Evolutionary conservation across 331 rosid species (phyloP), one percentile per base, ranked within the genome.

Genomic region (Arachis monticola): DNA sequence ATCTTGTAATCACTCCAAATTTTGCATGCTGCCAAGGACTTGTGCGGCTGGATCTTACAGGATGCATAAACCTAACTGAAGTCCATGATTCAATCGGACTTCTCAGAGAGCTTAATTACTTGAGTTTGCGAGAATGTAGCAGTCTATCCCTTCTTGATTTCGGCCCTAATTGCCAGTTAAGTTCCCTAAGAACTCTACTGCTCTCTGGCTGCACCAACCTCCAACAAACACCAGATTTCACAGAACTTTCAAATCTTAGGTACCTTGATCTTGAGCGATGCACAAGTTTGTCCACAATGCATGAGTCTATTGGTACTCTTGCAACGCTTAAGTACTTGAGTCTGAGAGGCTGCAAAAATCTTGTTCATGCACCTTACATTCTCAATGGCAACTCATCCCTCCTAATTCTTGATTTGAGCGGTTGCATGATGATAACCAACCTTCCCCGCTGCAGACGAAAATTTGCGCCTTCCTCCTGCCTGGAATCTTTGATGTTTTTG

Each of bases 31-130:
- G 27, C 0, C 60, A 0, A 14, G 67, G 41, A 5, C 73, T 66
- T 3, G 60, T 66, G 73, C n/a, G 51, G 60, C 47, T 66, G 6
- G 67, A 65, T 46, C 51, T 75, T 66, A 40, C 71, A 30, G 67
- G 73, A 44, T 76, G 74, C 11, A 57, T 7, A 45, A 60, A n/a
- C 10, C 10, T 74, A 4, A 2, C 5, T 31, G 2, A 41, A 13
- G 10, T 60, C 4, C 22, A 73, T 13, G 22, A 47, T 5, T 73
- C 69, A 4, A 61, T 47, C 5, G 32, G 17, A 47, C 13, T 13
- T 60, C 77, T 73, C 5, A 0, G 0, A 8, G 4, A 45, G 45
- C 14, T 74, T 12, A 10, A 2, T 10, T 47, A 8, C 53, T 17
- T 73, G 41, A 61, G 45, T 62, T 51, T 73, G 62, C 45, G 14